Evolutionary conservation across 208 protist genomes (phyloP).

Genomic region (Tetramitus jugosus): DNA sequence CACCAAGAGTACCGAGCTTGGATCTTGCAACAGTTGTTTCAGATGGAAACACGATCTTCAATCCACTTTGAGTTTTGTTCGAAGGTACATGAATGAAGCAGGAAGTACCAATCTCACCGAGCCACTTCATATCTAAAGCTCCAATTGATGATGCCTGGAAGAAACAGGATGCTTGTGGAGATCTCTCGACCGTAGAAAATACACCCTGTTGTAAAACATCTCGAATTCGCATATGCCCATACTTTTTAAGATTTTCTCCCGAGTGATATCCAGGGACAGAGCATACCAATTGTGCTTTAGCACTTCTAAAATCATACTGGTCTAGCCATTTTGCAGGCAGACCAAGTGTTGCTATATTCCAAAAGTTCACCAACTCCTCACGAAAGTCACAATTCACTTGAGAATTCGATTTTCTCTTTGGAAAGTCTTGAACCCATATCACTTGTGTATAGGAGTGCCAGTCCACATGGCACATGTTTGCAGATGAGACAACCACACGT

Average conservation of each 20-base stretch:
- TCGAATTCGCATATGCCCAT: not conserved
- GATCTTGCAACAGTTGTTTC: not conserved
- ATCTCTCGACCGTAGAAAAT: not conserved
- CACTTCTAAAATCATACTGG: not conserved
- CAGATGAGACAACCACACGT: not conserved
- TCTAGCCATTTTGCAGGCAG: not conserved
- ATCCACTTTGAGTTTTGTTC: not conserved
- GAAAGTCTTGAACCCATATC: conserved; percentile 20
- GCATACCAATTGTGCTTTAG: not conserved
- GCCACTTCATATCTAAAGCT: not conserved
- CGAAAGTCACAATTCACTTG: not conserved
- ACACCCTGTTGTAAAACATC: not conserved
- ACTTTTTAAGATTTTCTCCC: not conserved
- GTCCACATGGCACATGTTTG: conserved; percentile 3
- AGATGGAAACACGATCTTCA: conserved; percentile 7
- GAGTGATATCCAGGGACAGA: conserved; percentile 12
- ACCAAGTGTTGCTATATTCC: not conserved
- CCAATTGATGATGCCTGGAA: conserved; percentile 10
- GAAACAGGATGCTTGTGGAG: not conserved
- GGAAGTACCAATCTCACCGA: not conserved
- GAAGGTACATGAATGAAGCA: not conserved
- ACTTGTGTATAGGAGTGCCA: not conserved
- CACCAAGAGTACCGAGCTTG: not conserved
- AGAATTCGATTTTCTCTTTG: not conserved
- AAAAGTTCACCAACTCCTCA: not conserved